Percentiles rank a stretch among this genome's conserved stretches.
Conservation (phyloP, 148 eudicot genomes). For the Cornus florida region DNA sequence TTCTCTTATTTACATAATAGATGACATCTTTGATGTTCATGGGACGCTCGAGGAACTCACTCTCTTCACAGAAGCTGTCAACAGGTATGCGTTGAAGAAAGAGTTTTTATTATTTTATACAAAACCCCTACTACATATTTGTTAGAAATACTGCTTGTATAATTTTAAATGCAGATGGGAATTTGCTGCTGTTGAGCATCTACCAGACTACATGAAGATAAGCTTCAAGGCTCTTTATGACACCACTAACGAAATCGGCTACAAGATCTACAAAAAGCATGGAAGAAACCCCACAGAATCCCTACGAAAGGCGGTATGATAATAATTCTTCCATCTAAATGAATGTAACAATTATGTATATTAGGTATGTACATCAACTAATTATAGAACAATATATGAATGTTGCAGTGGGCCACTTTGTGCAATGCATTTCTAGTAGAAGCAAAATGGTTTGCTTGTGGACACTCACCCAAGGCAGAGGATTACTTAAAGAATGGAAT, state of each 20-base stretch:
- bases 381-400: too few relatives aligned
- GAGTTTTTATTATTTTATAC: too few relatives aligned
- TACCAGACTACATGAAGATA: conserved; percentile 32
- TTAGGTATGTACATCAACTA: too few relatives aligned
- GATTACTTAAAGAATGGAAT: conserved; percentile 49
- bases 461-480: conserved; percentile 29
- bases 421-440: conserved; percentile 39
- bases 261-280: too few relatives aligned
- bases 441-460: conserved; percentile 25
- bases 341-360: too few relatives aligned
- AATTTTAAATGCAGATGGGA: conserved; percentile 41
- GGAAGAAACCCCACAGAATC: too few relatives aligned
- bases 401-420: conserved; percentile 45
- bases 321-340: too few relatives aligned
- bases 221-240: too few relatives aligned
- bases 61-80: conserved; percentile 36
- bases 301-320: too few relatives aligned
- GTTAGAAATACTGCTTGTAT: too few relatives aligned
- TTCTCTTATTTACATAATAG: conserved; percentile 49
- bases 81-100: conserved; percentile 23
- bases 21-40: conserved; percentile 60
- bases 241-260: too few relatives aligned
- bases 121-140: too few relatives aligned
- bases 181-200: background rate
- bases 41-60: conserved; percentile 23